Base-by-base conservation (phyloP, 176 grass and related monocot genomes). In the Oryza australiensis region DNA sequence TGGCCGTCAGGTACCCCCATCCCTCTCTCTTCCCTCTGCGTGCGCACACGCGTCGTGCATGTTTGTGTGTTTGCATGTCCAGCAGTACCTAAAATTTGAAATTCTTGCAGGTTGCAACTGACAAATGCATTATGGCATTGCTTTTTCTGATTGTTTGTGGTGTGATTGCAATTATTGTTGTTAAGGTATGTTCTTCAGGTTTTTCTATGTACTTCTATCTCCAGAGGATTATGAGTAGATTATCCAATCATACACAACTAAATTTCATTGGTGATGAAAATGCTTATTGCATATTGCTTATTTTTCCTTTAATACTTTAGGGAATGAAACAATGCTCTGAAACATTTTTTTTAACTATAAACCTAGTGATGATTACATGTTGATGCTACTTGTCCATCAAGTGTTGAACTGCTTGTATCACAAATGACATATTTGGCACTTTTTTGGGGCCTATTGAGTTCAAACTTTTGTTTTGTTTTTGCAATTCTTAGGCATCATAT, bases 61-160 rank as follows among this genome's bases (percentile, higher is more conserved):
- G 32, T 22, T 0, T 5, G 5, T 5, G 0, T 28, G 13, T 27
- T 3, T 74, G 32, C 20, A 24, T 60, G 43, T 42, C 13, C 12
- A 68, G 30, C 0, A 9, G 33, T 41, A 76, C 35, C 73, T 87
- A 43, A 87, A 60, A 76, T 73, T 86, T 72, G 24, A 66, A 87
- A 85, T 34, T 23, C 32, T 79, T 88, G 64, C 83, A 98, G 92
- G 95, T 98, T 24, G 95, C 95, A 26, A 98, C 95, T 73, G 95
- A 98, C 84, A 98, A 95, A 87, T 98, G 95, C 78, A 98, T 98
- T 48, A 98, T 95, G 95, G 73, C 72, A 33, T 87, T 98, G 37
- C 72, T 98, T 22, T 82, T 89, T 76, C 85, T 98, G 18, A 95
- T 98, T 10, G 95, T 98, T 67, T 51, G 76, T 4, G 95, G 95